Evolutionary conservation across 2,329 filamentous ascomycete species (phyloP).

Genomic region (Colletotrichum sp.): DNA sequence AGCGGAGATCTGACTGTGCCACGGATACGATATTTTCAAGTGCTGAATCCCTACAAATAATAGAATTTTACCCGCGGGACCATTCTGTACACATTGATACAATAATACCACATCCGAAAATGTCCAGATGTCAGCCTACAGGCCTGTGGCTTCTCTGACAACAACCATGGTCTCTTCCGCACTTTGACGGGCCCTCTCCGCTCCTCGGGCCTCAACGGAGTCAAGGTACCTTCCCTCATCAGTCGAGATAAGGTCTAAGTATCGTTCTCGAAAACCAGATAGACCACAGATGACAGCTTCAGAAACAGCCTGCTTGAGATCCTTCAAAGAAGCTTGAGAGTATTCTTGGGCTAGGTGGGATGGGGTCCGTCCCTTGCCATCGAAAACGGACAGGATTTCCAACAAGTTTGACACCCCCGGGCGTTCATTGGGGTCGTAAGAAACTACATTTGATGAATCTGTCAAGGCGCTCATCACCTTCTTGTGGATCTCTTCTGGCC

Average conservation of each 20-base stretch:
- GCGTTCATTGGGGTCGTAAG: slow-evolving; percentile 71
- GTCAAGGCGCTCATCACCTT: slow-evolving; percentile 81
- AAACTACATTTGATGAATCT: slow-evolving; percentile 70
- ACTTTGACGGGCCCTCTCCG: slow-evolving; percentile 63
- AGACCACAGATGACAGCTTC: slow-evolving; percentile 60
- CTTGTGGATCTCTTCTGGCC: slow-evolving; percentile 61
- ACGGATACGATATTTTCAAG: not conserved
- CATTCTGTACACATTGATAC: not conserved
- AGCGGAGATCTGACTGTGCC: not conserved
- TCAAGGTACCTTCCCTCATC: slow-evolving; percentile 59
- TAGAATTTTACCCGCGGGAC: not conserved
- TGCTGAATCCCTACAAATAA: not conserved
- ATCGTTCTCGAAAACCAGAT: slow-evolving; percentile 59
- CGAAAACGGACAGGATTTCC: slow-evolving; percentile 77
- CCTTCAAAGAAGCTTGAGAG: slow-evolving; percentile 38
- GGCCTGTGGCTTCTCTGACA: slow-evolving; percentile 57
- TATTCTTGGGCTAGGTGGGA: slow-evolving; percentile 44
- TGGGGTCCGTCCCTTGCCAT: slow-evolving; percentile 44
- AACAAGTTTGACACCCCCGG: slow-evolving; percentile 91
- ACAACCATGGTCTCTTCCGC: slow-evolving; percentile 63
- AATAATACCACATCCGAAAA: not conserved
- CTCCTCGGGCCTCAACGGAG: slow-evolving; percentile 62
- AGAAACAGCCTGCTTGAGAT: slow-evolving; percentile 59
- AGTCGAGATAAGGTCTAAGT: slow-evolving; percentile 52
- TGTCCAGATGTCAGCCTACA: slow-evolving; percentile 30